Percentiles rank a stretch among this genome's conserved stretches.
These are phyloP conservation scores for Ceratobasidium sp. DNA, from an alignment of 1,284 basidiomycete genomes.

Conservation along the genomic window DNA sequence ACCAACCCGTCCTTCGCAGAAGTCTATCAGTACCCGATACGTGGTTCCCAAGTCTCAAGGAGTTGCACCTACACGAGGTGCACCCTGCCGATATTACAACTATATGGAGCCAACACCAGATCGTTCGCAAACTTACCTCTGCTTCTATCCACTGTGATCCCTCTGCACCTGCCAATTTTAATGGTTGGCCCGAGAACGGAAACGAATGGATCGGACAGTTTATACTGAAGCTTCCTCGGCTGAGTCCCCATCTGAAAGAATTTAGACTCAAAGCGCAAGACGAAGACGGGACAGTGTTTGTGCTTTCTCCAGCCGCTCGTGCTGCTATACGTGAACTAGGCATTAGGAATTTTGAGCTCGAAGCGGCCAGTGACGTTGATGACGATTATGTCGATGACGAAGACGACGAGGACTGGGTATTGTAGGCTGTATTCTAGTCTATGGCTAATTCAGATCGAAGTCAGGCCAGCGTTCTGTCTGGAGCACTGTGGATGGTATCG, in stretches of 20 bases:
- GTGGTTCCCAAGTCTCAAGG: neutral
- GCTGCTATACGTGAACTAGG: neutral
- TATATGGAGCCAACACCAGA: neutral
- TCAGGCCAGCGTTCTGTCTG: too few species aligned
- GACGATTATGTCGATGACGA: too few species aligned
- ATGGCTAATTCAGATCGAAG: too few species aligned
- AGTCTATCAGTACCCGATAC: neutral
- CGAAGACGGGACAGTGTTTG: neutral
- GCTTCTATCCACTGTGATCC: neutral
- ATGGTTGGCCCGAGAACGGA: neutral
- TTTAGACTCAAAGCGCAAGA: neutral
- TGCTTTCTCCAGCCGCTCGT: neutral
- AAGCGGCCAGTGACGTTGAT: too few species aligned
- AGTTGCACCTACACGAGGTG: neutral
- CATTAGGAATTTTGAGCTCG: neutral
- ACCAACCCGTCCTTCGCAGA: neutral
- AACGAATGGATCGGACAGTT: neutral
- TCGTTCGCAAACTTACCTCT: neutral
- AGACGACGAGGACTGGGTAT: too few species aligned
- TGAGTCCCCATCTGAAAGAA: neutral
- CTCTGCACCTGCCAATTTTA: neutral
- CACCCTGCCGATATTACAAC: neutral
- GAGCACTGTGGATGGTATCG: too few species aligned
- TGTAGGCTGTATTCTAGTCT: too few species aligned
- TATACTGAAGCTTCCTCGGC: neutral